phyloP scores from a whole-genome alignment of 495 filamentous ascomycete genomes.

The Aspergillus ostianus region DNA sequence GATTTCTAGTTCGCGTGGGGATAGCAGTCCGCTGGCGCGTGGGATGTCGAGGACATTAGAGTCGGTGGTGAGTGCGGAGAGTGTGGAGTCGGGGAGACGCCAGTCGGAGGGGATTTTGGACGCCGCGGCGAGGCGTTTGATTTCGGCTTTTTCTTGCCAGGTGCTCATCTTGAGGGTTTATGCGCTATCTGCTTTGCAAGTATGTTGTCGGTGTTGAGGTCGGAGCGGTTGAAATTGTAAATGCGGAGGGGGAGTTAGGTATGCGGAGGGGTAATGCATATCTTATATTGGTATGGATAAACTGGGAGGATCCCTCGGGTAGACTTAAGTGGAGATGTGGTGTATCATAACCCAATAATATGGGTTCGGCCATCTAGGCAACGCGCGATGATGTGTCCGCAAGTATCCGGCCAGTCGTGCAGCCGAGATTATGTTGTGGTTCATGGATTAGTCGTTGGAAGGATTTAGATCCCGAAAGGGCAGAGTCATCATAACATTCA shows the following conservation, averaged over 20 bases:
- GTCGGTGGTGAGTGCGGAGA: constrained; percentile 11
- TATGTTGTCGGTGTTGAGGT: background rate
- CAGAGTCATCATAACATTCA: background rate
- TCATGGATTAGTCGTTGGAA: too few species aligned
- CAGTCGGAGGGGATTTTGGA: constrained; percentile 46
- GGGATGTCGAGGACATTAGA: constrained; percentile 38
- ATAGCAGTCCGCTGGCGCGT: constrained; percentile 44
- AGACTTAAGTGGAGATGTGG: too few species aligned
- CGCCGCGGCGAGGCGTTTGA: constrained; percentile 38
- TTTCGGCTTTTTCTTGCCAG: constrained; percentile 25
- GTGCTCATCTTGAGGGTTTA: background rate
- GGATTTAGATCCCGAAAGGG: background rate
- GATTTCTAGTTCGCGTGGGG: constrained; percentile 47
- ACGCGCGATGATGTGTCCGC: too few species aligned
- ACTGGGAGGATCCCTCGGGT: too few species aligned
- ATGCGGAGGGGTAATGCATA: background rate
- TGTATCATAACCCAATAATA: too few species aligned
- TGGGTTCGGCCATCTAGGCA: too few species aligned
- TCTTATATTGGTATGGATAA: background rate
- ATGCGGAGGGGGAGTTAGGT: too few species aligned
- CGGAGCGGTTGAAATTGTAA: too few species aligned
- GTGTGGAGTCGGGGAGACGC: constrained; percentile 25
- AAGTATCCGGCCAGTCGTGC: too few species aligned
- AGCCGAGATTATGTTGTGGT: background rate
- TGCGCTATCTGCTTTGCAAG: too few species aligned